A percentile compares a stretch with the other conserved stretches of the same genome.
phyloP scores from a whole-genome alignment of 306 rosid genomes.

The Aeschynomene evenia region DNA sequence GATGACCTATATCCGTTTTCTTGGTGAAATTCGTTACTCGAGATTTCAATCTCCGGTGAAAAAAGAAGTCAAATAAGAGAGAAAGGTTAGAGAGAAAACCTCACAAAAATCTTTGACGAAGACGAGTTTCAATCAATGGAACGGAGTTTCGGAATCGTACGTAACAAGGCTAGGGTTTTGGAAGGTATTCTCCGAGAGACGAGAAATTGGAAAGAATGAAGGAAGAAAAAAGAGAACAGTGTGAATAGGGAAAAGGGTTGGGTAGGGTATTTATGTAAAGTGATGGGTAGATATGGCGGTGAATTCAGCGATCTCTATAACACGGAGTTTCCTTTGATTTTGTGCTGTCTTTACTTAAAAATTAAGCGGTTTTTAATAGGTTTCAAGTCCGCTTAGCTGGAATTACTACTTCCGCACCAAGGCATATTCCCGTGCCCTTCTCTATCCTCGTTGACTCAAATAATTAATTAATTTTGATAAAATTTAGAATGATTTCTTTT shows the following conservation, averaged over 20 bases:
- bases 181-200: not conserved
- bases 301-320: constrained; percentile 8
- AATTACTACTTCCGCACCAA: not conserved
- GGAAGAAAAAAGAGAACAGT: not conserved
- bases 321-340: not conserved
- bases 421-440: not conserved
- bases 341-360: not conserved
- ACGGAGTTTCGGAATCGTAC: not conserved
- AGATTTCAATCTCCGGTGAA: not conserved
- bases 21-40: not conserved
- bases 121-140: not conserved
- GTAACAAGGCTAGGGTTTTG: constrained; percentile 27
- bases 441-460: not conserved
- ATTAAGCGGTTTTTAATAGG: not conserved
- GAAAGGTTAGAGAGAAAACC: not conserved
- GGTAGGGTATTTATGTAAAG: not conserved
- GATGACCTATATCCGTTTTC: not conserved
- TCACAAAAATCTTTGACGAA: constrained; percentile 12
- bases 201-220: not conserved
- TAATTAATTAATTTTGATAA: not conserved
- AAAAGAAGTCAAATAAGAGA: not conserved
- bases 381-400: constrained; percentile 30
- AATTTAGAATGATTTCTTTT: no score
- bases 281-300: constrained; percentile 7
- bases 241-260: not conserved